phyloP scores from a whole-genome alignment of 331 rosid species.

The Rhamnella rubrinervis region DNA sequence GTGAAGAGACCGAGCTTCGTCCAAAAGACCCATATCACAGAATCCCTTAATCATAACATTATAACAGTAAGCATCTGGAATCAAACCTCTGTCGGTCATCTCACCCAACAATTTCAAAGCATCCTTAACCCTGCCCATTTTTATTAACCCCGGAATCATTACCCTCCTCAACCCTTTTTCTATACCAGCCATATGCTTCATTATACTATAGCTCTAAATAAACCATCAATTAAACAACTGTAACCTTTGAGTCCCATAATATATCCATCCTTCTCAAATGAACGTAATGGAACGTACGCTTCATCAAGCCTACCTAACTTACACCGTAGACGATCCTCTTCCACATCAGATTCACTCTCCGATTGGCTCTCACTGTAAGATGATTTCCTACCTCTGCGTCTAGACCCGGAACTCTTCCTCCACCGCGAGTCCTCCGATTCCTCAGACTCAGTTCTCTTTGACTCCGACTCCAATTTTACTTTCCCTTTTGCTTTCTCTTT shows the following conservation, averaged over 20 bases:
- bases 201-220: constrained; percentile 57
- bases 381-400: constrained; percentile 34
- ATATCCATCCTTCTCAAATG: constrained; percentile 44
- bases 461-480: constrained; percentile 16
- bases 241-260: constrained; percentile 38
- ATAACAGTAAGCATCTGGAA: constrained; percentile 68
- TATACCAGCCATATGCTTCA: constrained; percentile 60
- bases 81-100: constrained; percentile 55
- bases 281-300: constrained; percentile 41
- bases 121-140: constrained; percentile 54
- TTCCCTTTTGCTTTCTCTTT: constrained; percentile 29
- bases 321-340: constrained; percentile 35
- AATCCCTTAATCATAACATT: constrained; percentile 67
- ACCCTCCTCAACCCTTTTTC: constrained; percentile 42
- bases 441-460: constrained; percentile 26
- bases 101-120: constrained; percentile 57
- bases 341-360: constrained; percentile 16
- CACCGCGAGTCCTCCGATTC: constrained; percentile 46
- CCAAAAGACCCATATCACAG: constrained; percentile 61
- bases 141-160: constrained; percentile 60
- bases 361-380: constrained; percentile 28
- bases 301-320: constrained; percentile 58
- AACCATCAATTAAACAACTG: constrained; percentile 57
- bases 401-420: constrained; percentile 39
- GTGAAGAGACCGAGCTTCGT: constrained; percentile 67